Evolutionary conservation across 495 filamentous ascomycete genomes (phyloP), one percentile per base, ranked within the genome.

Genomic region (Podospora didyma): DNA sequence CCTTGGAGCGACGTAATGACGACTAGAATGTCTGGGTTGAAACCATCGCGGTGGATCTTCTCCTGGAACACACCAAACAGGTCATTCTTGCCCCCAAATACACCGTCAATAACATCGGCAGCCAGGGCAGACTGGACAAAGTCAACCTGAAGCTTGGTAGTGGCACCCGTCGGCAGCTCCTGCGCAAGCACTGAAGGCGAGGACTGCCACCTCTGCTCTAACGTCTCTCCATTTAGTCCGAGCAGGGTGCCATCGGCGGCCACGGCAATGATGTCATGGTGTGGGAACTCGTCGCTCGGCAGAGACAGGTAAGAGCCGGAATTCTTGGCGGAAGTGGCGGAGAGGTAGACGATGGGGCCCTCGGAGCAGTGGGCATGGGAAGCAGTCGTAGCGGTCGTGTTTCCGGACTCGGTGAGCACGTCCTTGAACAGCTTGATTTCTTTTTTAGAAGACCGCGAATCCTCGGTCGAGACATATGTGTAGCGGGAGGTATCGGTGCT

Each of bases 381-480:
- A 9, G 54, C 24, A 1, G 66, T 69, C 9, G 62, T 62, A 17
- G 73, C 67, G 3, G 63, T 64, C 3, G 83, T 82, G 35, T 79
- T 83, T 56, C 85, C 79, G 21, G 85, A 83, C 56, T 79, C 83
- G 51, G 82, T 79, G 2, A 85, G 76, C 3, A 83, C 75, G 48
- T 90, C 87, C 62, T 82, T 79, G 62, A 82, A 82, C 17, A 80
- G 59, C 20, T 72, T 77, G 23, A 83, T 67, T 58, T 78, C 75
- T 26, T 70, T 57, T 46, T 68, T 62, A 19, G 62, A 61, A 1
- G 69, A 69, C 1, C 60, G 46, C 0, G 59, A 54, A 26, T 74
- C 68, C 11, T 59, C 58, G 2, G 76, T 79, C 6, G 81, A 77
- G 10, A 77, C 73, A 68, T 93, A 96, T 2, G 90, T 96, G 56